Percentiles rank a stretch among this genome's conserved stretches.
Conservation (phyloP, 2,329 filamentous ascomycete species). For the Sporothrix inflata region DNA sequence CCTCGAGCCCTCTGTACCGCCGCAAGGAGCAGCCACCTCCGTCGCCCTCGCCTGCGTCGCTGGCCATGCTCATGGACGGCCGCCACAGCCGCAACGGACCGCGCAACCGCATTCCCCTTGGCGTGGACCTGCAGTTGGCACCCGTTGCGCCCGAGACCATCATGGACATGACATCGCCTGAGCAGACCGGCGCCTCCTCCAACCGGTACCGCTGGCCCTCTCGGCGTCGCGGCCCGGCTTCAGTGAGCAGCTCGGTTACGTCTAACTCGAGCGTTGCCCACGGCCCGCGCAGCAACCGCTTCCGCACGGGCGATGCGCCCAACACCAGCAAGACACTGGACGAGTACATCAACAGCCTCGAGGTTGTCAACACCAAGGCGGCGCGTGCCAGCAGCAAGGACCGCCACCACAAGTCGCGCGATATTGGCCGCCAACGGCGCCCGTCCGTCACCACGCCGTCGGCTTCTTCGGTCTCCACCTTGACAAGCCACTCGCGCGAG, state of each 20-base stretch:
- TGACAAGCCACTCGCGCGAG: constrained; percentile 57
- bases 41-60: constrained; percentile 68
- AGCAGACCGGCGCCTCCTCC: constrained; percentile 58
- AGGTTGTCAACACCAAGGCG: constrained; percentile 65
- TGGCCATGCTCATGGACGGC: constrained; percentile 64
- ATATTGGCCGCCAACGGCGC: constrained; percentile 46
- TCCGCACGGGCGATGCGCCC: constrained; percentile 50
- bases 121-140: constrained; percentile 64
- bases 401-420: constrained; percentile 49
- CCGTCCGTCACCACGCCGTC: constrained; percentile 28
- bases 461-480: constrained; percentile 39
- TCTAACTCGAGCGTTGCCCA: constrained; percentile 55
- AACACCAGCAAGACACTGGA: constrained; percentile 69
- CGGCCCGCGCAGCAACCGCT: constrained; percentile 48
- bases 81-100: constrained; percentile 69
- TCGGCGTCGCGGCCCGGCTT: constrained; percentile 57
- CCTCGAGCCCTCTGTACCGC: constrained; percentile 64
- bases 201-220: constrained; percentile 59
- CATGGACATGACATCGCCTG: constrained; percentile 60
- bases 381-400: constrained; percentile 59
- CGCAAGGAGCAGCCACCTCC: constrained; percentile 62
- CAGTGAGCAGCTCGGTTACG: constrained; percentile 60
- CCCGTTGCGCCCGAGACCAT: constrained; percentile 48
- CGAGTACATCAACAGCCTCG: constrained; percentile 84
- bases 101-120: constrained; percentile 76